Evolutionary conservation across 2,329 filamentous ascomycete genomes (phyloP), one percentile per base, ranked within the genome.

Genomic region (Aspergillus hortae): DNA sequence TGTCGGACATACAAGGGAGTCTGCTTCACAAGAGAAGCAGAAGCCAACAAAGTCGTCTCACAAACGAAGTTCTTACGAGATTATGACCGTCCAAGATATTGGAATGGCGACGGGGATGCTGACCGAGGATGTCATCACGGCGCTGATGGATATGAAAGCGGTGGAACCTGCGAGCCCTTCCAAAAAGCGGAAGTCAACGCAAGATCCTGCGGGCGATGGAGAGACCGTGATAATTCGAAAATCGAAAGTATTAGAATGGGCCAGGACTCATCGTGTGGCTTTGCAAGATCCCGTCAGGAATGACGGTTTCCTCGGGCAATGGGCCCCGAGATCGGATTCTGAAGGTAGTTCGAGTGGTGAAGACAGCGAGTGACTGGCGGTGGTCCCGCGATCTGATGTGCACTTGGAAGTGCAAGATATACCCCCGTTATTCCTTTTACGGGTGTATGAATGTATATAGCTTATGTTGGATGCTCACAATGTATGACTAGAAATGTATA

Each of bases 61-160:
- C 59, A 77, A 77, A 61, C 74, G 68, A 36, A 61, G 57, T 7
- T 56, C 60, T 12, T 63, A 66, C 14, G 75, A 83, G 62, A 64
- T 76, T 4, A 71, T 91, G 48, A 86, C 86, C 10, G 76, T 95
- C 10, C 80, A 84, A 44, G 82, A 88, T 52, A 86, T 92, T 63
- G 89, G 89, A 48, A 76, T 82, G 45, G 84, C 82, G 36, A 96
- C 91, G 0, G 95, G 89, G 77, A 95, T 97, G 68, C 78, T 87
- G 51, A 80, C 82, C 0, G 92, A 96, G 41, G 92, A 97, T 71
- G 90, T 92, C 52, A 80, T 95, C 41, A 77, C 77, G 1, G 85
- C 90, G 21, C 74, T 96, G 49, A 84, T 88, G 54, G 86, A 90
- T 52, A 96, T 96, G 90, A 85, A 81, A 7, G 75, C 94, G 33